Evolutionary conservation across 2,329 filamentous ascomycete genomes (phyloP), one percentile per base, ranked within the genome.

Genomic region (Aspergillus quadricinctus): DNA sequence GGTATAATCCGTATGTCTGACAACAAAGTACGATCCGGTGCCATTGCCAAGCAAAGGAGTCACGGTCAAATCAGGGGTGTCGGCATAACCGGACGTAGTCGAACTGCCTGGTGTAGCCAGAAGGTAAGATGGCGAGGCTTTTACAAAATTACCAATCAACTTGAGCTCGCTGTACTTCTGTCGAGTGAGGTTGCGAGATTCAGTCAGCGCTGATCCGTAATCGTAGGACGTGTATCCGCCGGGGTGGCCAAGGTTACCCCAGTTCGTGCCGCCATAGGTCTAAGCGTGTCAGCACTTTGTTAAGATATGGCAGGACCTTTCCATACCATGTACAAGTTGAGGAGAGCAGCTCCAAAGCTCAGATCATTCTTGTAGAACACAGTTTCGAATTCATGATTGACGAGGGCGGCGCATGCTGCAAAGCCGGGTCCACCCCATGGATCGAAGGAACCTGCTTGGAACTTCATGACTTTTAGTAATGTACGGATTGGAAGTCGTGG

Each of bases 101-200:
- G 66, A 43, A 62, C 78, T 75, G 10, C 80, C 80, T 1, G 85
- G 81, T 0, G 75, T 78, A 0, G 85, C 82, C 2, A 82, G 81
- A 19, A 91, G 74, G 64, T 90, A 92, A 0, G 82, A 83, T 0
- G 88, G 87, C 0, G 88, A 89, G 0, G 85, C 87, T 63, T 87
- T 87, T 52, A 90, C 71, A 71, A 93, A 93, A 63, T 90, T 88
- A 27, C 83, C 88, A 60, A 90, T 77, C 1, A 93, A 81, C 66
- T 93, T 94, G 27, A 89, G 77, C 69, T 94, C 89, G 45, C 85
- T 87, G 69, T 91, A 93, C 69, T 93, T 93, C 67, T 92, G 88
- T 1, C 88, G 81, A 28, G 80, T 75, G 3, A 93, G 77, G 1
- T 81, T 81, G 25, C 89, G 81, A 45, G 89, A 85, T 66, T 94